Base-by-base conservation (phyloP, 352 stramenopile species). In the Phytopythium kandeliae region DNA sequence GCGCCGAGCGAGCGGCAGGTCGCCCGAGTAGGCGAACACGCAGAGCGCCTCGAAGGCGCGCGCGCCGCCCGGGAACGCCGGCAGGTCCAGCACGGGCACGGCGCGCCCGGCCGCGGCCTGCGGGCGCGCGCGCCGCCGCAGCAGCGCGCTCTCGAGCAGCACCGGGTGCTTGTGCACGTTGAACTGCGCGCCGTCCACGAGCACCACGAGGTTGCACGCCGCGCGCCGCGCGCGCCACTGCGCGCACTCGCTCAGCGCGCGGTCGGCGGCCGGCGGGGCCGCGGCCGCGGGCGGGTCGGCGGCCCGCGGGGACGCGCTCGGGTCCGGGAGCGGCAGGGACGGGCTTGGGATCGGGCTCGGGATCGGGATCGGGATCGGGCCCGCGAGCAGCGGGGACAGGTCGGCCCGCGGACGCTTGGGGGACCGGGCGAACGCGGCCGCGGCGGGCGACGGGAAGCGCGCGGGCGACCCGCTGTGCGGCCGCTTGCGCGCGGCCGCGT, bases 131-230 rank as follows among this genome's bases (percentile, higher is more conserved):
- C 72, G 74, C 17, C 59, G 53, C 52, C 74, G 64, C 50, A 89
- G 60, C 28, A 67, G 61, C 33, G 43, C 52, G 44, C 66, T 77
- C 52, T 84, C 71, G 5, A 86, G 42, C 21, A 89, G 61, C 69
- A 86, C 74, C 24, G 76, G 75, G 45, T 77, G 64, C 41, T 84
- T 85, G 63, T 89, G 78, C 52, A 87, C 48, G 58, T 87, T 86
- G 63, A 89, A 89, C 55, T 86, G 74, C 12, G 50, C 69, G 52
- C 74, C 74, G 35, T 67, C 74, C 11, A 85, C 71, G 17, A 78
- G 43, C 35, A 89, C 75, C 28, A 87, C 61, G 15, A 89, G 59
- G 61, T 89, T 87, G 70, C 71, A 85, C 11, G 60, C 51, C 6
- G 47, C 38, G 10, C 69, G 61, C 11, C 74, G 64, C 6, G 60